phyloP scores from a whole-genome alignment of 2,329 filamentous ascomycete species.

The Raffaelea deltoideospora region DNA sequence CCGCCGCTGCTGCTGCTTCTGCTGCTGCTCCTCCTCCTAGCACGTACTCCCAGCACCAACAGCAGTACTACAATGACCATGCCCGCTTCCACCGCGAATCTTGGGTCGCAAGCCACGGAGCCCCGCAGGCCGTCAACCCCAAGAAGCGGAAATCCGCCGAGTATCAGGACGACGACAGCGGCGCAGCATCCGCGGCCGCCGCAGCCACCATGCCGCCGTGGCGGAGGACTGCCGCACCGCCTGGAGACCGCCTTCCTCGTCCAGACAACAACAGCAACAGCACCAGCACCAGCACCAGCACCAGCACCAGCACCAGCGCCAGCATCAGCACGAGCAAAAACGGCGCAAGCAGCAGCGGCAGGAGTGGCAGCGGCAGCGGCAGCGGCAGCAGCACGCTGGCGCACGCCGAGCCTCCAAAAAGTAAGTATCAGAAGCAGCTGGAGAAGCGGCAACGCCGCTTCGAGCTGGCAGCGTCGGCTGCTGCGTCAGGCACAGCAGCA shows the following conservation, averaged over 20 bases:
- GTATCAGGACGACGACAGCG: slow-evolving; percentile 27
- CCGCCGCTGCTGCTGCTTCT: slow-evolving; percentile 4
- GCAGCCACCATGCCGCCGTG: slow-evolving; percentile 56
- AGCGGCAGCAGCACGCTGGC: slow-evolving; percentile 10
- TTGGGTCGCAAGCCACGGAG: slow-evolving; percentile 7
- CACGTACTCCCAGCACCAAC: too few relatives aligned
- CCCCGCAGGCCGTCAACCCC: slow-evolving; percentile 16
- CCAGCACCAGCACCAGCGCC: neutral
- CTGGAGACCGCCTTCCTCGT: slow-evolving; percentile 60
- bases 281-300: neutral
- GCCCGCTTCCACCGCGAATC: neutral
- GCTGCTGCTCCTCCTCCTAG: neutral
- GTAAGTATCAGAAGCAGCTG: slow-evolving; percentile 80
- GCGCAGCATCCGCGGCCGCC: slow-evolving; percentile 25
- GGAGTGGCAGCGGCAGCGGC: too few relatives aligned
- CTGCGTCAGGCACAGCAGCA: too few relatives aligned
- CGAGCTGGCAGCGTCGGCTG: too few relatives aligned
- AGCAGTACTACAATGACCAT: slow-evolving; percentile 3
- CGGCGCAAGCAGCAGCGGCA: too few relatives aligned
- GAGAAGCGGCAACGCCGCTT: slow-evolving; percentile 86
- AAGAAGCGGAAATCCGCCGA: slow-evolving; percentile 78
- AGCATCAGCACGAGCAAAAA: too few relatives aligned
- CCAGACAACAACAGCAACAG: slow-evolving; percentile 24
- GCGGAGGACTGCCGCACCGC: slow-evolving; percentile 45
- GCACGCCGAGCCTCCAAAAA: slow-evolving; percentile 29